Evolutionary conservation across 2,329 filamentous ascomycete genomes (phyloP).

Genomic region (Capronia americana): DNA sequence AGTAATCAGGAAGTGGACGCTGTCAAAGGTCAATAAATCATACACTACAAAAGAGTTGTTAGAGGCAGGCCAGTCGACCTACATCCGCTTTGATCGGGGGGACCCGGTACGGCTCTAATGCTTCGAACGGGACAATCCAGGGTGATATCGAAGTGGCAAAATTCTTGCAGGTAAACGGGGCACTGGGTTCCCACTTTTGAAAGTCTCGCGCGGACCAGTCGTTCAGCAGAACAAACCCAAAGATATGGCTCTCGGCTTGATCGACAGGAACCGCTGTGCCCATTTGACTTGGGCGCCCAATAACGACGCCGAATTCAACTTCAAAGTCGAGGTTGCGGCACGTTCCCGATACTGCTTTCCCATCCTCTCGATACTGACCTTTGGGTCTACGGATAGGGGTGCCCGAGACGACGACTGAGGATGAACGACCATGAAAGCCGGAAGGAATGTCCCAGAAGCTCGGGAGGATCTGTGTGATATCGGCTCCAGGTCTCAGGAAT

Average conservation of each 20-base stretch:
- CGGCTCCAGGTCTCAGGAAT: constrained; percentile 14
- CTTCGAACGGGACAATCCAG: constrained; percentile 67
- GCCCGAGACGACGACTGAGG: constrained; percentile 75
- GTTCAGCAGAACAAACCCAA: constrained; percentile 81
- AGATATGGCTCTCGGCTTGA: constrained; percentile 72
- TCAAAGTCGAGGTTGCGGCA: constrained; percentile 76
- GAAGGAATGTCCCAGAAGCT: constrained; percentile 27
- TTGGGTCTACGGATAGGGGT: constrained; percentile 44
- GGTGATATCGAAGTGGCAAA: constrained; percentile 67
- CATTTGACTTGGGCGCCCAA: constrained; percentile 67
- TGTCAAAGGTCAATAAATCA: constrained; percentile 8
- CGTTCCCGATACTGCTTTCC: constrained; percentile 44
- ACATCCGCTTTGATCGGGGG: constrained; percentile 17
- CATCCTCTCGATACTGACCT: constrained; percentile 22
- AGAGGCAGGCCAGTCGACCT: constrained; percentile 1
- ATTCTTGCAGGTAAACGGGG: constrained; percentile 65
- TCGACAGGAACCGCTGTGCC: constrained; percentile 67
- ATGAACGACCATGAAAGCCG: constrained; percentile 53
- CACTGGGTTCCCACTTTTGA: constrained; percentile 50
- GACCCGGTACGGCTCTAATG: constrained; percentile 47
- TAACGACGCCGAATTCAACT: constrained; percentile 78
- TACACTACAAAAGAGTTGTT: neutral
- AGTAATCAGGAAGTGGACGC: constrained; percentile 15
- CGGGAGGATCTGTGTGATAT: constrained; percentile 20
- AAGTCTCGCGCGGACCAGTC: constrained; percentile 69